These are phyloP conservation scores for Carex pumila DNA, from an alignment of 176 grass and related monocot species.

Conservation along the genomic window DNA sequence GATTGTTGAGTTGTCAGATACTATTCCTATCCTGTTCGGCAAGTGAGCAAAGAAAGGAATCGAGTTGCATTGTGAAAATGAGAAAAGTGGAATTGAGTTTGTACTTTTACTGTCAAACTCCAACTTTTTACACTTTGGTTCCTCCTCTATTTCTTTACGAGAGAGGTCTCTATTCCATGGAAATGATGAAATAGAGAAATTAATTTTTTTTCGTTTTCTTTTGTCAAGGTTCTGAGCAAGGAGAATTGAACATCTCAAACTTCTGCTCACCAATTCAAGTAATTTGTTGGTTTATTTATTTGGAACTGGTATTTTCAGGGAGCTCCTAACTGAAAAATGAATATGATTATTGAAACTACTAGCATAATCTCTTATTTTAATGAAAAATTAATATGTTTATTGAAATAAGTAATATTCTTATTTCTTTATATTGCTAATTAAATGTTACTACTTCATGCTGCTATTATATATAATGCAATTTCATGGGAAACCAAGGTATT, in stretches of 20 bases:
- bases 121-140: too few species aligned
- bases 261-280: constrained; percentile 98
- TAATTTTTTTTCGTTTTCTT: constrained; percentile 3
- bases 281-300: constrained; percentile 12
- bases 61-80: too few species aligned
- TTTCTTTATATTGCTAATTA: neutral
- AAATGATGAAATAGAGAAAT: neutral
- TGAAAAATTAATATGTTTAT: neutral
- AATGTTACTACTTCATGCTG: constrained; percentile 52
- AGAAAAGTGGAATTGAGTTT: too few species aligned
- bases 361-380: too few species aligned
- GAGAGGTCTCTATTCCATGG: too few species aligned
- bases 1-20: neutral
- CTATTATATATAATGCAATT: constrained; percentile 75
- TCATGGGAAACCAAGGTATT: constrained; percentile 77
- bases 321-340: neutral
- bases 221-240: constrained; percentile 47
- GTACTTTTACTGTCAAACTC: too few species aligned
- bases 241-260: constrained; percentile 48
- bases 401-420: neutral
- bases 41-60: too few species aligned
- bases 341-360: too few species aligned
- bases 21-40: neutral
- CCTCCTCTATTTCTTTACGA: too few species aligned
- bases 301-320: neutral